These are phyloP conservation scores for Alternaria arbusti DNA, from an alignment of 2,329 filamentous ascomycete genomes.

Conservation along the genomic window DNA sequence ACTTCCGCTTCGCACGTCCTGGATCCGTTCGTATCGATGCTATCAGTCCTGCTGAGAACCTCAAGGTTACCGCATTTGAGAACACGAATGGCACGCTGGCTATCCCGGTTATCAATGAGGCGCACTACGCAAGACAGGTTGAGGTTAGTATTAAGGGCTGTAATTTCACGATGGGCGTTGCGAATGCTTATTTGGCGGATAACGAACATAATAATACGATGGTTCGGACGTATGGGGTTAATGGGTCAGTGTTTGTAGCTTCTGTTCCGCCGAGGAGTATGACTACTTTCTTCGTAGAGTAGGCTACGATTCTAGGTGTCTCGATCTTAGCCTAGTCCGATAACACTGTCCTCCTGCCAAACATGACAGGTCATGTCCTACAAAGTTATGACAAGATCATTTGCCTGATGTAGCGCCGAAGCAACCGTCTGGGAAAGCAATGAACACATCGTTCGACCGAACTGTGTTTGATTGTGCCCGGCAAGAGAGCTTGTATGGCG, in stretches of 20 bases:
- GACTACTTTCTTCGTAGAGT: constrained; percentile 11
- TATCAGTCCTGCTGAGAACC: constrained; percentile 22
- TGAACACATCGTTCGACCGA: not conserved
- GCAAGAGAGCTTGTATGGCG: not conserved
- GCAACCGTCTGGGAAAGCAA: not conserved
- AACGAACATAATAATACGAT: constrained; percentile 13
- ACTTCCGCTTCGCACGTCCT: constrained; percentile 43
- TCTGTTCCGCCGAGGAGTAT: constrained; percentile 2
- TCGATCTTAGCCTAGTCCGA: not conserved
- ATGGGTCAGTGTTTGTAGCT: not conserved
- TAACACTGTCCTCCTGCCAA: not conserved
- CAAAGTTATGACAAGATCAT: not conserved
- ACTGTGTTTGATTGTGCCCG: not conserved
- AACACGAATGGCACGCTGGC: constrained; percentile 36
- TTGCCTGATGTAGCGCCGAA: not conserved
- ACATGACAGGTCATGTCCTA: not conserved
- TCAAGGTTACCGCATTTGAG: constrained; percentile 36
- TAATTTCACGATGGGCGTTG: not conserved
- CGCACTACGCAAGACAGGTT: constrained; percentile 12
- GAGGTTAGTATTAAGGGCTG: not conserved
- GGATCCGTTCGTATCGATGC: constrained; percentile 45
- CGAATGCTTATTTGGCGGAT: constrained; percentile 9
- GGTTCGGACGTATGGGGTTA: not conserved
- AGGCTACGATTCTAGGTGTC: not conserved
- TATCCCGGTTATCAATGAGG: constrained; percentile 41